Evolutionary conservation across 129 eudicot species (phyloP).

Genomic region (Kitagawia praeruptora): DNA sequence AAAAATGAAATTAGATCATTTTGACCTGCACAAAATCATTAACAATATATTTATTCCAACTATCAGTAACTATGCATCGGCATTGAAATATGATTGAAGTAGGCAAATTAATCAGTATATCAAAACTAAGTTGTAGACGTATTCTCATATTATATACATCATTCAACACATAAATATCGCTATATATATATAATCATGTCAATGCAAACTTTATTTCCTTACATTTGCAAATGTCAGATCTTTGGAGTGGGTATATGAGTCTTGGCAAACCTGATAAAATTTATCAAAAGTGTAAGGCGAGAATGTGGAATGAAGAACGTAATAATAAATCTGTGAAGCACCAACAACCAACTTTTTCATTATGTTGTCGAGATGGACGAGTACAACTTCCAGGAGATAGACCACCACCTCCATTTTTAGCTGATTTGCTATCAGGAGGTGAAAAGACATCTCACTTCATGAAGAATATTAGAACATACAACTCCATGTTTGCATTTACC

Average conservation of each 20-base stretch:
- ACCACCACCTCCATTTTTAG: neutral
- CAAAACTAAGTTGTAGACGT: no score
- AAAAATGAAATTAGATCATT: no score
- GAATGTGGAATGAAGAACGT: neutral
- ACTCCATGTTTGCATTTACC: neutral
- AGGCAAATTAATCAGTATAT: no score
- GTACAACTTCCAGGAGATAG: neutral
- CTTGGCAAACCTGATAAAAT: neutral
- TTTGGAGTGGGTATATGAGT: neutral
- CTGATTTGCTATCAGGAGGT: no score
- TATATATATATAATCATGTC: no score
- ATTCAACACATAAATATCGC: neutral
- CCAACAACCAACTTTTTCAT: neutral
- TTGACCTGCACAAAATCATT: no score
- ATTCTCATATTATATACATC: no score
- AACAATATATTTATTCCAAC: no score
- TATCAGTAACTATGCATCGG: no score
- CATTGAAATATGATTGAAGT: no score
- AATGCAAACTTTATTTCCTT: no score
- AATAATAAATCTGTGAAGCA: no score
- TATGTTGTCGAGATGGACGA: neutral
- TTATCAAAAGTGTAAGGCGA: neutral
- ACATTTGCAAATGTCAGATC: neutral
- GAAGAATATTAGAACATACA: neutral
- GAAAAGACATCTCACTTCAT: neutral